Conservation (phyloP, 2,329 filamentous ascomycete genomes). For the Paraconiothyrium sp. region DNA sequence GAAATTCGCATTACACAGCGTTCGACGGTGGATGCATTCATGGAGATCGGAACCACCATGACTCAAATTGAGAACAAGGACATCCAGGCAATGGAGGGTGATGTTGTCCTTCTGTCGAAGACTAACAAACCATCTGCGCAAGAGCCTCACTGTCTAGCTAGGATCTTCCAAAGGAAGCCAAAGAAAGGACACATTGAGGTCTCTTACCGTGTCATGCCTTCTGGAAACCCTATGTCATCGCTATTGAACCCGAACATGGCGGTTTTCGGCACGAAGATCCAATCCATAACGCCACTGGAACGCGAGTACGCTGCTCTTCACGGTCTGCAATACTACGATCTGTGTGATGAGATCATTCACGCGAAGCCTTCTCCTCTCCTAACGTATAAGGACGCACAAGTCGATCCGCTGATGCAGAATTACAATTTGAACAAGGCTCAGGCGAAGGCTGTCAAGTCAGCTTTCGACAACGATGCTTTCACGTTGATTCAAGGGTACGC, state of each 20-base stretch:
- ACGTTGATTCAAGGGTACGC: constrained; percentile 87
- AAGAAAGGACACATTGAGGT: constrained; percentile 86
- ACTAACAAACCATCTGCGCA: constrained; percentile 73
- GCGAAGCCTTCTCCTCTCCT: constrained; percentile 91
- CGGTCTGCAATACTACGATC: constrained; percentile 92
- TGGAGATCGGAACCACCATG: constrained; percentile 89
- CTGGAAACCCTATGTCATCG: constrained; percentile 67
- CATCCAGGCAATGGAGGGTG: constrained; percentile 78
- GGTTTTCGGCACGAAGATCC: constrained; percentile 82
- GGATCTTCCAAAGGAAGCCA: constrained; percentile 80
- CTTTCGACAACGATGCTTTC: constrained; percentile 94
- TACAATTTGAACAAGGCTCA: constrained; percentile 90
- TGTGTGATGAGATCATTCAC: constrained; percentile 89
- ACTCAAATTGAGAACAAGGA: constrained; percentile 75
- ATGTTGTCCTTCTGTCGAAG: constrained; percentile 87
- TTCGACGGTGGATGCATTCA: constrained; percentile 88
- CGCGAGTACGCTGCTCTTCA: constrained; percentile 93
- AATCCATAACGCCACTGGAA: constrained; percentile 93
- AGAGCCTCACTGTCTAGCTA: constrained; percentile 83
- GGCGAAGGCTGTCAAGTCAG: constrained; percentile 89
- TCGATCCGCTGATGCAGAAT: constrained; percentile 74
- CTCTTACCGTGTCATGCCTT: constrained; percentile 80
- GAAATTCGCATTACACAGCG: constrained; percentile 89
- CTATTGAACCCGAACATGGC: constrained; percentile 74
- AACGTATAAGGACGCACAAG: constrained; percentile 77